Evolutionary conservation across 129 eudicot species (phyloP).

Genomic region (Saposhnikovia divaricata): DNA sequence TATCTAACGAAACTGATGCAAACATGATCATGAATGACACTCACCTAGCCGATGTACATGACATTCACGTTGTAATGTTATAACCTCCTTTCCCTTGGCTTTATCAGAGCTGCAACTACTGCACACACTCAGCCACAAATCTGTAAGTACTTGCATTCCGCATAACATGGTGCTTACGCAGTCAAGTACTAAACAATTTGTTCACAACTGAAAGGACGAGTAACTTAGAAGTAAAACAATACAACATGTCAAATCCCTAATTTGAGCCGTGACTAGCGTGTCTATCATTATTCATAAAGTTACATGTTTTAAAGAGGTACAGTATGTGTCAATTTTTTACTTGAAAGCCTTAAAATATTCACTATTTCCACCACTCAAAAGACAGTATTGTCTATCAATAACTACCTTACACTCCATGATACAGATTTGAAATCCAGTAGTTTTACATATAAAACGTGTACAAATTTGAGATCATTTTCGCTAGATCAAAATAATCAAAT

Average conservation of each 20-base stretch:
- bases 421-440: background rate
- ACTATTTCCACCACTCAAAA: background rate
- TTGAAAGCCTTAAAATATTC: background rate
- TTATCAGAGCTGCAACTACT: slow-evolving; percentile 71
- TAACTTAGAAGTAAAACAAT: background rate
- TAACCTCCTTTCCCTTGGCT: slow-evolving; percentile 59
- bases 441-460: background rate
- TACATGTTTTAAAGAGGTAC: background rate
- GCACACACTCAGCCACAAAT: background rate
- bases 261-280: background rate
- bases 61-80: slow-evolving; percentile 47
- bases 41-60: slow-evolving; percentile 77
- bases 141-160: background rate
- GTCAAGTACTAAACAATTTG: background rate
- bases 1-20: background rate
- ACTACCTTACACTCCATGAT: background rate
- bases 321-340: background rate
- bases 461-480: background rate
- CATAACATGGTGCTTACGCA: background rate
- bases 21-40: slow-evolving; percentile 17
- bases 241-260: background rate
- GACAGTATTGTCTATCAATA: background rate
- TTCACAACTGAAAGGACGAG: background rate
- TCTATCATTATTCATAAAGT: background rate
- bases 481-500: background rate